Evolutionary conservation across 805 yeast species (phyloP).

Genomic region (Myxozyma lipomycoides): DNA sequence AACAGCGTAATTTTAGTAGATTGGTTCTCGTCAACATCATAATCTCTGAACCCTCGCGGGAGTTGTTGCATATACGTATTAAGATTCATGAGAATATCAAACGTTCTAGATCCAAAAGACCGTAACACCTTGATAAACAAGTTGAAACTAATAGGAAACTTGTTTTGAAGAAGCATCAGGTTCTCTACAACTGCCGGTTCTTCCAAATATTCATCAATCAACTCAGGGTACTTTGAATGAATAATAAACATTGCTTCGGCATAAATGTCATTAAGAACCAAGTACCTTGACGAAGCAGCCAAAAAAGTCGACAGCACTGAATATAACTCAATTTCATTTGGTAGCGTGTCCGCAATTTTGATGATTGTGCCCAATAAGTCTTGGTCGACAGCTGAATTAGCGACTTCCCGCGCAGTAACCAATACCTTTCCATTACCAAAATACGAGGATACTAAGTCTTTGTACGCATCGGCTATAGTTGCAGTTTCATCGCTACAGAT

Average conservation of each 20-base stretch:
- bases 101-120: conserved; percentile 59
- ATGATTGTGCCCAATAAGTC: conserved; percentile 6
- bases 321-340: conserved; percentile 3
- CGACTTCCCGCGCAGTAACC: conserved; percentile 21
- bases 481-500: conserved; percentile 5
- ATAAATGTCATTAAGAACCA: conserved; percentile 41
- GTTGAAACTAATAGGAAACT: conserved; percentile 61
- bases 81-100: conserved; percentile 55
- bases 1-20: conserved; percentile 52
- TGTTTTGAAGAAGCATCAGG: conserved; percentile 33
- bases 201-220: conserved; percentile 46
- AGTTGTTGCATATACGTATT: conserved; percentile 57
- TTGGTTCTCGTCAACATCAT: conserved; percentile 45
- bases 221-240: conserved; percentile 38
- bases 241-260: background rate
- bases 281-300: conserved; percentile 33
- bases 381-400: conserved; percentile 4
- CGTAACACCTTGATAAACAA: conserved; percentile 60
- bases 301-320: background rate
- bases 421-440: background rate
- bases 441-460: background rate
- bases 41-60: conserved; percentile 41
- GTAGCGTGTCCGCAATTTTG: conserved; percentile 4
- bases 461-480: conserved; percentile 6
- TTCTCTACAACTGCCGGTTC: conserved; percentile 31